phyloP scores from a whole-genome alignment of 2,329 filamentous ascomycete species.

The Scedosporium apiospermum region DNA sequence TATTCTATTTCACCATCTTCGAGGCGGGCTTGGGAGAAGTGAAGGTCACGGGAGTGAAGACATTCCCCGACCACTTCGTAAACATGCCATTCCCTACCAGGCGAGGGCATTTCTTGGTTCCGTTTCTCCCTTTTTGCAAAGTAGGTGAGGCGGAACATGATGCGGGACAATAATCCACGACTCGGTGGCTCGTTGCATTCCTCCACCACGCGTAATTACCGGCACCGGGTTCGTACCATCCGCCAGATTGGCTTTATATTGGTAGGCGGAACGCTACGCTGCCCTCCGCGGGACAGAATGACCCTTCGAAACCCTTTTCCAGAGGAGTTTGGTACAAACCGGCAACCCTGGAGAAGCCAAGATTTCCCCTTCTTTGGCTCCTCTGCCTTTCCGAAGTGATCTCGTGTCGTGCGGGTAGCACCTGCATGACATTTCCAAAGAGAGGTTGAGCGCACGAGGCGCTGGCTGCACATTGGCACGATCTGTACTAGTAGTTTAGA shows the following conservation, averaged over 20 bases:
- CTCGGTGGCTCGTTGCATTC: background rate
- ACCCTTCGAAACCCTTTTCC: background rate
- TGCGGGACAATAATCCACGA: background rate
- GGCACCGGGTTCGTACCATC: background rate
- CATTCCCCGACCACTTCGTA: no score
- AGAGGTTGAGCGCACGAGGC: no score
- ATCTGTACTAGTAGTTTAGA: no score
- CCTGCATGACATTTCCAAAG: no score
- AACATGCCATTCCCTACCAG: no score
- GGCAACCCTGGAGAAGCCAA: background rate
- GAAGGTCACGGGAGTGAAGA: no score
- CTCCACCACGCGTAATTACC: slow-evolving; percentile 1
- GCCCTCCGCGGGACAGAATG: background rate
- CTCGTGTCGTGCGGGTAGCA: no score
- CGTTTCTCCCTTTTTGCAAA: no score
- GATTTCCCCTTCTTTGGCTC: background rate
- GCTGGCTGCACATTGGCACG: no score
- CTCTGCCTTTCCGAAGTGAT: background rate
- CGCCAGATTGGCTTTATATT: background rate
- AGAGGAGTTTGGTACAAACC: background rate
- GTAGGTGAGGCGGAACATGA: no score
- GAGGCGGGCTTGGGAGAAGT: no score
- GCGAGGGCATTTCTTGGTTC: no score
- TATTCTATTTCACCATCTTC: background rate
- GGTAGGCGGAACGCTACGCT: background rate